Conservation (phyloP, 129 eudicot species). For the Flaveria robusta region DNA sequence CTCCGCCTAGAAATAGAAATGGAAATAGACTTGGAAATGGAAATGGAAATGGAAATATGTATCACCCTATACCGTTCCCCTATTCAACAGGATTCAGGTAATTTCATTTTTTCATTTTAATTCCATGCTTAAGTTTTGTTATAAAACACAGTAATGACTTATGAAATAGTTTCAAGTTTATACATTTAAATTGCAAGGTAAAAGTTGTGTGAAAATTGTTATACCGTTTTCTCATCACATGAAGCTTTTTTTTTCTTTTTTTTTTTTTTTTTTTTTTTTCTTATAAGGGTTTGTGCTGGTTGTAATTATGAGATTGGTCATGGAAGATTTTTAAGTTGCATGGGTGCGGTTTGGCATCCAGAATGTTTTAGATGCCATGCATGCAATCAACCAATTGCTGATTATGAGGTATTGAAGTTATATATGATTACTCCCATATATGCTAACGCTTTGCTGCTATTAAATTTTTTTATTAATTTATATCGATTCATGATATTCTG, state of each 20-base stretch:
- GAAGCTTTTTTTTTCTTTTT: conserved; percentile 15
- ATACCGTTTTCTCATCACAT: not conserved
- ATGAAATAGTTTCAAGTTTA: conserved; percentile 1
- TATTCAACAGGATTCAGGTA: conserved; percentile 80
- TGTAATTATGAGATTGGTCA: conserved; percentile 86
- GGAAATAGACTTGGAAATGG: conserved; percentile 16
- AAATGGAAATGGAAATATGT: conserved; percentile 50
- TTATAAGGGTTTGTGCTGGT: conserved; percentile 96
- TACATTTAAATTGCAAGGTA: not conserved
- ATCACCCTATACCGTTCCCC: conserved; percentile 77
- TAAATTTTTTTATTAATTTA: too few relatives aligned
- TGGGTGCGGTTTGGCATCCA: conserved; percentile 97
- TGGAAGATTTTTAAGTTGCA: conserved; percentile 86
- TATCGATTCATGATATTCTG: not conserved
- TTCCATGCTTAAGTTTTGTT: conserved; percentile 10
- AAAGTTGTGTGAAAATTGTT: not conserved
- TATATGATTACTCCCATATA: conserved; percentile 16
- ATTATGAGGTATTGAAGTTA: conserved; percentile 65
- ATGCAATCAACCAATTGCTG: conserved; percentile 84
- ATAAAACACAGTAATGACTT: not conserved
- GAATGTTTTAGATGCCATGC: conserved; percentile 94
- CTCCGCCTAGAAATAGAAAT: conserved; percentile 50
- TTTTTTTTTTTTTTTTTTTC: too few relatives aligned
- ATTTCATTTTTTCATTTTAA: not conserved
- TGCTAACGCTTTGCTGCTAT: not conserved